These are phyloP conservation scores for Phytophthora constricta DNA, from an alignment of 352 stramenopile genomes.

Conservation along the genomic window DNA sequence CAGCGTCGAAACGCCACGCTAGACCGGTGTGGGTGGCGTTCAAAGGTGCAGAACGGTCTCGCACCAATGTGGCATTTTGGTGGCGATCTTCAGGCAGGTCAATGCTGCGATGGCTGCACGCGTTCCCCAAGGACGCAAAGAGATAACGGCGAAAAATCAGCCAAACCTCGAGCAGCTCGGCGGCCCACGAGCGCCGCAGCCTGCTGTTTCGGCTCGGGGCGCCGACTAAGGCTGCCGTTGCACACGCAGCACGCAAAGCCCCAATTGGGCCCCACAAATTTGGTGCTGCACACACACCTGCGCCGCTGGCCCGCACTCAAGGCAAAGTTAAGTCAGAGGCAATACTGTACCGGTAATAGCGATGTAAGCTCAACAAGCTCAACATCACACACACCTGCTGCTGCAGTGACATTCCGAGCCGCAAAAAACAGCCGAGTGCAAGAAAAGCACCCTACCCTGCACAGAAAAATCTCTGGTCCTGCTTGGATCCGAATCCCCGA, in stretches of 20 bases:
- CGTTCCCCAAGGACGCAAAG: neutral
- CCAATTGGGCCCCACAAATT: slow-evolving; percentile 23
- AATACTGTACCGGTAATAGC: too few relatives aligned
- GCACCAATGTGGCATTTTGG: slow-evolving; percentile 1
- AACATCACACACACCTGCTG: too few relatives aligned
- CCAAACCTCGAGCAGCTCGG: too few relatives aligned
- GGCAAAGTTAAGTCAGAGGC: too few relatives aligned
- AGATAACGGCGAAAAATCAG: slow-evolving; percentile 14
- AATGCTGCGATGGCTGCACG: too few relatives aligned
- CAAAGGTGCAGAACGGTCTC: neutral
- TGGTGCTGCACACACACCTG: slow-evolving; percentile 29
- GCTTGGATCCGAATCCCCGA: slow-evolving; percentile 41
- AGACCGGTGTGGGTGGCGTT: neutral
- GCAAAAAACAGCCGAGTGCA: slow-evolving; percentile 37
- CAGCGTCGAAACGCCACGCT: slow-evolving; percentile 12
- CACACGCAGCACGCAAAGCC: slow-evolving; percentile 8
- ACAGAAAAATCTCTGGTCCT: slow-evolving; percentile 18
- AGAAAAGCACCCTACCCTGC: slow-evolving; percentile 25
- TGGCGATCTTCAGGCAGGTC: slow-evolving; percentile 4
- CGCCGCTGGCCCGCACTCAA: too few relatives aligned
- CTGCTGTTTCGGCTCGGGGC: slow-evolving; percentile 29
- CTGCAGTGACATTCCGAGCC: slow-evolving; percentile 29
- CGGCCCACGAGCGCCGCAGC: too few relatives aligned
- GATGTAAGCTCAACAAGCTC: too few relatives aligned
- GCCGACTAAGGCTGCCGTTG: slow-evolving; percentile 17